Conservation (phyloP, 2,329 filamentous ascomycete species). For the Colletotrichum plurivorum region DNA sequence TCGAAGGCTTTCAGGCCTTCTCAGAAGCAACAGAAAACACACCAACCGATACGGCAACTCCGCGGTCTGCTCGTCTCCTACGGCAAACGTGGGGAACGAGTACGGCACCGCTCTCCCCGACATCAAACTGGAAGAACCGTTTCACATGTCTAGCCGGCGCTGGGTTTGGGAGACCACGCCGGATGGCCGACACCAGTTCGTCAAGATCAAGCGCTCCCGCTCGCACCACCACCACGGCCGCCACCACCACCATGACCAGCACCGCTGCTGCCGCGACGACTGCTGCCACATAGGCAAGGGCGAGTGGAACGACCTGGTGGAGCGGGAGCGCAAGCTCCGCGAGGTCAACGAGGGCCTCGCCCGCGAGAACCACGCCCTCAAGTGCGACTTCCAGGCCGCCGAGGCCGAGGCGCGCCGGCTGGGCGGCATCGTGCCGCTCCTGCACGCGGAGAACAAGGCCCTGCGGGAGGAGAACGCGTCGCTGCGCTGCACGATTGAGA, state of each 20-base stretch:
- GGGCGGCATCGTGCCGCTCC: conserved; percentile 51
- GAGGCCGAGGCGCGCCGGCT: conserved; percentile 54
- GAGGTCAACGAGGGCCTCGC: conserved; percentile 52
- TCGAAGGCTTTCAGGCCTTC: background rate
- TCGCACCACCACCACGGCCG: conserved; percentile 51
- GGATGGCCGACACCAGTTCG: conserved; percentile 53
- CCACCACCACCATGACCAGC: conserved; percentile 45
- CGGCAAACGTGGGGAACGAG: conserved; percentile 38
- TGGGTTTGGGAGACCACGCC: conserved; percentile 54
- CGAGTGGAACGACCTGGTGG: conserved; percentile 54
- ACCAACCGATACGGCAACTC: background rate
- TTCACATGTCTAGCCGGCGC: conserved; percentile 51
- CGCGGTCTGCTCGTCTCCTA: conserved; percentile 16
- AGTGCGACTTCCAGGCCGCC: conserved; percentile 51
- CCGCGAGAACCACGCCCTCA: conserved; percentile 50
- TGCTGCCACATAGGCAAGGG: conserved; percentile 53
- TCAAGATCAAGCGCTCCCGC: conserved; percentile 56
- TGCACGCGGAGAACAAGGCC: conserved; percentile 53
- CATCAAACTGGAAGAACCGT: conserved; percentile 18
- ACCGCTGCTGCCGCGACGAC: conserved; percentile 46
- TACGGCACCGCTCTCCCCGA: conserved; percentile 26
- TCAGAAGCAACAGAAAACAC: background rate
- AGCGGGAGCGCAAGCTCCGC: conserved; percentile 53
- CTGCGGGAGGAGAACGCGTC: conserved; percentile 56
- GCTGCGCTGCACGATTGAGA: conserved; percentile 55